Base-by-base conservation (phyloP, 257 asterid species). In the Orobanche coerulescens region DNA sequence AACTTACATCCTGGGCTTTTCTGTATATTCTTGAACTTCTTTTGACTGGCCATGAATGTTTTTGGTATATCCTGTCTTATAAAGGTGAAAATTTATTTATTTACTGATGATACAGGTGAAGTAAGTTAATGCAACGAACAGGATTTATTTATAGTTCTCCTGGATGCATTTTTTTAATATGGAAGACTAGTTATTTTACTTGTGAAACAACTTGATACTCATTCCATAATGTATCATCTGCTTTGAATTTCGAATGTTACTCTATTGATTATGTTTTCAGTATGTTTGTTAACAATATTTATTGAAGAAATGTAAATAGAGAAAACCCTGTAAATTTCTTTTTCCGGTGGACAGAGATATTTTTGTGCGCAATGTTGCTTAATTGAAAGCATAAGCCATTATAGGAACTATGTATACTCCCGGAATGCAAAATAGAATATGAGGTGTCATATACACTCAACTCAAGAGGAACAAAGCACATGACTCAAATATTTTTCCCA, bases 41-140 rank as follows among this genome's bases (percentile, higher is more conserved):
- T 26, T 36, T 71, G 70, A 54, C 34, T 43, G 66, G 13, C 52
- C 39, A 28, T 57, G 31, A 22, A 42, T 59, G 54, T 54, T 33
- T 60, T 40, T 61, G 71, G 57, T 37, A 22, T 60, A 36, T 31
- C 37, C 37, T 24, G 59, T 42, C 61, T 26, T 39, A 48, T 23
- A 43, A 47, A 59, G 36, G 52, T 25, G 55, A 61, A n/a, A n/a
- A 18, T 8, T 14, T 46, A 14, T 60, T 6, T 52, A 20, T 9
- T 40, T 24, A 42, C 36, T 13, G 14, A 33, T 16, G 30, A 14
- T 7, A 44, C 51, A 6, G 4, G 24, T 44, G 51, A 44, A 15
- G 15, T 6, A 44, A 18, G 14, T 16, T 43, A 4, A 42, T 42
- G 42, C 43, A 34, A 54, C 34, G 19, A 6, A 61, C 2, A 42